Percentiles rank a stretch among this genome's conserved stretches.
These are phyloP conservation scores for Pythium dissimile DNA, from an alignment of 352 stramenopile genomes.

Conservation along the genomic window DNA sequence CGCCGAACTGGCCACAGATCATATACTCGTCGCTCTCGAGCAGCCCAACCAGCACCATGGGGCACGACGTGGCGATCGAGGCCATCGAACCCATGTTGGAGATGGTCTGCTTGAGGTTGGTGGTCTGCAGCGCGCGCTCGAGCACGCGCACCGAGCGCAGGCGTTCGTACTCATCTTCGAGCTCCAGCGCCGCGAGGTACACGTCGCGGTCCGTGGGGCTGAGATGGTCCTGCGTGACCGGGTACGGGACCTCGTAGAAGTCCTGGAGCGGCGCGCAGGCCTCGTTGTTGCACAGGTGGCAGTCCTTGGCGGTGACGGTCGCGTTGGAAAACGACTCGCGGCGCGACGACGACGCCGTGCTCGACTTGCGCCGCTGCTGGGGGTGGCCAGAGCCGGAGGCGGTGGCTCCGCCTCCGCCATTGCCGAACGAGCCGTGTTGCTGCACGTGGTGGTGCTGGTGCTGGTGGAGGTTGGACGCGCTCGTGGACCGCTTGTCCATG, in stretches of 20 bases:
- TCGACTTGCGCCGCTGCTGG: constrained; percentile 43
- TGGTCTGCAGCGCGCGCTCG: constrained; percentile 35
- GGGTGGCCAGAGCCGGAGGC: not conserved
- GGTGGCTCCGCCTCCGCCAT: not conserved
- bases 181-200: constrained; percentile 38
- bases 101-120: constrained; percentile 42
- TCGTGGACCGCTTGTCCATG: constrained; percentile 18
- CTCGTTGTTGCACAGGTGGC: constrained; percentile 56
- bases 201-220: constrained; percentile 45
- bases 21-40: constrained; percentile 56
- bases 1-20: constrained; percentile 46
- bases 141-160: constrained; percentile 43
- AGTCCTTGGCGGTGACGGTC: constrained; percentile 25
- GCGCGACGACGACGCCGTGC: constrained; percentile 33
- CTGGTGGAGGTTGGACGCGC: constrained; percentile 15
- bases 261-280: constrained; percentile 52
- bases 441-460: not conserved
- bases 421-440: not conserved
- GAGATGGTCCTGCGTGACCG: constrained; percentile 48
- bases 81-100: constrained; percentile 75
- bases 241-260: constrained; percentile 53
- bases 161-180: constrained; percentile 61
- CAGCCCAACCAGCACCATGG: constrained; percentile 66
- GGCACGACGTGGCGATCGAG: constrained; percentile 62
- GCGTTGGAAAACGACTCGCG: constrained; percentile 34